Conservation (phyloP, 2,329 filamentous ascomycete species). For the Coccinonectria pachysandricola region DNA sequence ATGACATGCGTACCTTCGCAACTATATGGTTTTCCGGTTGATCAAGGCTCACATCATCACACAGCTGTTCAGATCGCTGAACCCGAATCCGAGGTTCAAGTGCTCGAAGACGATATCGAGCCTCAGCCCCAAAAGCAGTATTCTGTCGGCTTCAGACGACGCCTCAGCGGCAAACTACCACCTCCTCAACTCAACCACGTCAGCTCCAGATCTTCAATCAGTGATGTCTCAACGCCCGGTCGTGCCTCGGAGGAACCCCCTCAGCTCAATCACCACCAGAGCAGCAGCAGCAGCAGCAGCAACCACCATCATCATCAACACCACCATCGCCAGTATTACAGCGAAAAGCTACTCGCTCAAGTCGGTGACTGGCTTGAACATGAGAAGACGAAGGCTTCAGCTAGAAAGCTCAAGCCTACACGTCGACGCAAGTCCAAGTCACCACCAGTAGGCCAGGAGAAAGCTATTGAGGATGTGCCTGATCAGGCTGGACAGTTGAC, state of each 20-base stretch:
- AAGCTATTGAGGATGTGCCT: slow-evolving; percentile 4
- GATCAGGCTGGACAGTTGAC: slow-evolving; percentile 13
- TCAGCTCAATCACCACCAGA: slow-evolving; percentile 9
- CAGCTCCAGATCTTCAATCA: slow-evolving; percentile 37
- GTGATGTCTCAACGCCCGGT: slow-evolving; percentile 19
- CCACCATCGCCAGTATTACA: slow-evolving; percentile 30
- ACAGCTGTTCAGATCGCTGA: slow-evolving; percentile 49
- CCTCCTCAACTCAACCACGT: slow-evolving; percentile 20
- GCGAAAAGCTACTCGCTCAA: slow-evolving; percentile 57
- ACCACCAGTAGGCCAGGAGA: slow-evolving; percentile 19
- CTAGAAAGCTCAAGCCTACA: slow-evolving; percentile 34
- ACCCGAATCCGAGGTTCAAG: slow-evolving; percentile 26
- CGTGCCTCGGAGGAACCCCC: slow-evolving; percentile 20
- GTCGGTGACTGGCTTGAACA: slow-evolving; percentile 75
- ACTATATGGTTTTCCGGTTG: neutral
- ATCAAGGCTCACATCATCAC: slow-evolving; percentile 13
- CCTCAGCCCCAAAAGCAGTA: slow-evolving; percentile 21
- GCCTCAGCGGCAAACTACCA: slow-evolving; percentile 23
- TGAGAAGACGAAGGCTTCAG: slow-evolving; percentile 55
- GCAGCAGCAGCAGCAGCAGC: slow-evolving; percentile 15
- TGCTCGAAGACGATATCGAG: slow-evolving; percentile 25
- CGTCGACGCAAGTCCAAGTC: slow-evolving; percentile 32
- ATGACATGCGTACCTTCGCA: too few species aligned
- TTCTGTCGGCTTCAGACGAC: slow-evolving; percentile 22
- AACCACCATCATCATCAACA: slow-evolving; percentile 29